Base-by-base conservation (phyloP, 768 basidiomycete species). In the Crepidotus variabilis region DNA sequence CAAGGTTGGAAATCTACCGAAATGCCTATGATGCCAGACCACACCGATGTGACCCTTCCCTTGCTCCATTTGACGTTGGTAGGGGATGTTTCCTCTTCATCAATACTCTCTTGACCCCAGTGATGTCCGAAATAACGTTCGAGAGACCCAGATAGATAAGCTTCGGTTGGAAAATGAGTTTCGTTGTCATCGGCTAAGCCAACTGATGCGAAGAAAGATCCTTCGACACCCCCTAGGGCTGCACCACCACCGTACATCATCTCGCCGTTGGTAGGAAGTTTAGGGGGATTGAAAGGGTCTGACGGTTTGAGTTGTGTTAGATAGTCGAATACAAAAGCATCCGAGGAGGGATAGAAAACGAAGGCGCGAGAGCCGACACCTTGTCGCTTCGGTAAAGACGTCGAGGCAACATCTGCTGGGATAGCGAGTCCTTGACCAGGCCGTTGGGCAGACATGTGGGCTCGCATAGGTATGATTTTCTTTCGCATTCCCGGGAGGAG, bases 211-310 rank as follows among this genome's bases (percentile, higher is more conserved):
- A 75, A 58, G 20, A 69, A 53, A 16, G 32, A 55, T 24, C 60
- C 63, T 16, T 65, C 61, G n/a, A 63, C 57, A 56, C 70, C 69
- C 45, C 74, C 71, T 51, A 78, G 71, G 8, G 59, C 58, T 1
- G 60, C 57, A 6, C 81, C 87, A 5, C 84, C 86, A n/a, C 88
- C 87, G 54, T 87, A 80, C 80, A 88, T 85, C 53, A 90, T 73
- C 57, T 83, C 83, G 1, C 73, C 77, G 18, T 67, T 56, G 1
- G 73, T 68, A 1, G 64, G 50, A 0, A 72, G 67, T 46, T 46
- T 14, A 28, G 24, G 28, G 13, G 46, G 8, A 43, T 43, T 33
- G 22, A 48, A 50, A 2, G 34, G 50, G 35, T 28, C 50, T 28
- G 63, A 45, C 14, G 65, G 66, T 10, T 59, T 72, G 47, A 83